Percentiles rank a stretch among this genome's conserved stretches.
phyloP scores from a whole-genome alignment of 2,329 filamentous ascomycete species.

The Aspergillus jensenii region DNA sequence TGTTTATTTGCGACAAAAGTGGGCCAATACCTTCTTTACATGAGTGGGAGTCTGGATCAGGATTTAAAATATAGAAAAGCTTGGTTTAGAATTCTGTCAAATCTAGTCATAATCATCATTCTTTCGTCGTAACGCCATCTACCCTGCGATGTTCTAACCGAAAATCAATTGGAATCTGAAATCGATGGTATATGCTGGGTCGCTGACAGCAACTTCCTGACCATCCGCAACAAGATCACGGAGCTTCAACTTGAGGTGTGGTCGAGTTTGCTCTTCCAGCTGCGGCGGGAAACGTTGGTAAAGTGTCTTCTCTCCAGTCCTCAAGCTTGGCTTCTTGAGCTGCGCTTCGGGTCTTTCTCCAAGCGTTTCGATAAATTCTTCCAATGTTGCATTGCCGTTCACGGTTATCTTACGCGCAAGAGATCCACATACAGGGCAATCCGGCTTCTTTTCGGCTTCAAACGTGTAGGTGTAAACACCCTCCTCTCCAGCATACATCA shows the following conservation, averaged over 20 bases:
- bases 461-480: slow-evolving; percentile 97
- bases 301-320: slow-evolving; percentile 76
- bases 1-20: slow-evolving; percentile 34
- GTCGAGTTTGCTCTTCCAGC: slow-evolving; percentile 78
- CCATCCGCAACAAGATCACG: slow-evolving; percentile 74
- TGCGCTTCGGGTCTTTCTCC: slow-evolving; percentile 84
- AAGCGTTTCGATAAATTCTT: slow-evolving; percentile 82
- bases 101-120: slow-evolving; percentile 16
- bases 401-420: slow-evolving; percentile 73
- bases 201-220: slow-evolving; percentile 87
- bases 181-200: slow-evolving; percentile 80
- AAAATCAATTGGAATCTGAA: slow-evolving; percentile 61
- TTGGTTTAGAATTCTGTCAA: slow-evolving; percentile 23
- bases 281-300: slow-evolving; percentile 85
- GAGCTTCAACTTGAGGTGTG: slow-evolving; percentile 78
- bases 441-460: slow-evolving; percentile 86
- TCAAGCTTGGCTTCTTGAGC: slow-evolving; percentile 87
- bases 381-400: slow-evolving; percentile 69
- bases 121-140: slow-evolving; percentile 15
- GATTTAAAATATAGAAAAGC: slow-evolving; percentile 30
- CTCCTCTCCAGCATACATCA: slow-evolving; percentile 99
- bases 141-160: slow-evolving; percentile 17
- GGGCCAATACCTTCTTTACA: slow-evolving; percentile 31
- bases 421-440: slow-evolving; percentile 92
- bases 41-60: slow-evolving; percentile 34